These are phyloP conservation scores for Exophiala bonariae DNA, from an alignment of 2,329 filamentous ascomycete species.

Conservation along the genomic window DNA sequence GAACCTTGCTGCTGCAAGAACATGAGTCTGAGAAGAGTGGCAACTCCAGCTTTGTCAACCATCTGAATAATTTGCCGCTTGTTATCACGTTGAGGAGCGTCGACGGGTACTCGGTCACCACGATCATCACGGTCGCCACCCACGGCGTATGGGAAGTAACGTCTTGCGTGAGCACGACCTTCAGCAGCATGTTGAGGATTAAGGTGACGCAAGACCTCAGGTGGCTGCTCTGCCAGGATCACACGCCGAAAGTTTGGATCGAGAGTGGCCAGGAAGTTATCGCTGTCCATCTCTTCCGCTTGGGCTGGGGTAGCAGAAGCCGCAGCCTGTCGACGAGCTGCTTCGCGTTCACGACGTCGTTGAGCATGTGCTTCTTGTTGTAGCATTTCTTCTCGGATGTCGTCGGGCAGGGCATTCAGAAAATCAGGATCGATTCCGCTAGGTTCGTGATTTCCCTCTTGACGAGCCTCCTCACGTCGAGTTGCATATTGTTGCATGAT, in stretches of 20 bases:
- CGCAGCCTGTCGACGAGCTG: constrained; percentile 64
- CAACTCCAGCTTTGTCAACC: constrained; percentile 92
- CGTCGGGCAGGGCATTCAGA: constrained; percentile 84
- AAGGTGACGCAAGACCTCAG: constrained; percentile 79
- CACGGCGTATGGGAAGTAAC: constrained; percentile 56
- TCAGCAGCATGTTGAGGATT: constrained; percentile 85
- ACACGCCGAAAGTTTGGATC: constrained; percentile 81
- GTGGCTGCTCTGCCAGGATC: constrained; percentile 87
- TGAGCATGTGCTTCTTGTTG: constrained; percentile 88
- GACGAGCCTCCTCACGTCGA: constrained; percentile 75
- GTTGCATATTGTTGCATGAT: constrained; percentile 86
- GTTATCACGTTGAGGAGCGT: constrained; percentile 41
- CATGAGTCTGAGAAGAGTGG: constrained; percentile 96
- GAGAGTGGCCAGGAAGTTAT: constrained; percentile 87
- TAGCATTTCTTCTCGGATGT: constrained; percentile 86
- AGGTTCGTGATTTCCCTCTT: constrained; percentile 54
- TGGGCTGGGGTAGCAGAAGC: constrained; percentile 50
- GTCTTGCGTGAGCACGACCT: constrained; percentile 69
- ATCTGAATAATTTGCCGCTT: constrained; percentile 83
- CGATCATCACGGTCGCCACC: constrained; percentile 41
- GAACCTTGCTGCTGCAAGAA: constrained; percentile 92
- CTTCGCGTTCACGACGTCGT: constrained; percentile 82
- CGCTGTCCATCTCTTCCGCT: constrained; percentile 84
- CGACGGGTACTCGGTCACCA: constrained; percentile 29
- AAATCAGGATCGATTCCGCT: constrained; percentile 64